A percentile compares a stretch with the other conserved stretches of the same genome.
Conservation (phyloP, 352 stramenopile genomes). For the Globisporangium cylindrosporum region DNA sequence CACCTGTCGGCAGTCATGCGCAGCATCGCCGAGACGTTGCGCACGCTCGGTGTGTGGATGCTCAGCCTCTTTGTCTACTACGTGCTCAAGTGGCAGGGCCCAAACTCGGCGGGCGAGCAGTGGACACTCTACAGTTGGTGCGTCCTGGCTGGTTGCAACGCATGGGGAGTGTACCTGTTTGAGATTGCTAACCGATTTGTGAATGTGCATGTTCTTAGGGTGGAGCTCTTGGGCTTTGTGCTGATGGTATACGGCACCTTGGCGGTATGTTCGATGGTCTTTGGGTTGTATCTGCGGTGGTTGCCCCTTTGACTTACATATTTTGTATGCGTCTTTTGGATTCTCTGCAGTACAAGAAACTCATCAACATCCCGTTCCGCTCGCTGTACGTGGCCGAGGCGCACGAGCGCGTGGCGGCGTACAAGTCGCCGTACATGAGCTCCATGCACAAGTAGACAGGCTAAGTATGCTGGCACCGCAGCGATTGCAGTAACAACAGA, state of each 20-base stretch:
- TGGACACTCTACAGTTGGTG: conserved; percentile 77
- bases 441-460: conserved; percentile 62
- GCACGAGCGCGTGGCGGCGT: conserved; percentile 31
- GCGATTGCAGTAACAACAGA: not conserved
- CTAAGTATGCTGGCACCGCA: no score
- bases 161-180: not conserved
- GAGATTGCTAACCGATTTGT: conserved; percentile 8
- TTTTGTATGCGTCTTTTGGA: conserved; percentile 6
- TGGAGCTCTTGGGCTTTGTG: conserved; percentile 71
- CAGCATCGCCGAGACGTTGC: conserved; percentile 78
- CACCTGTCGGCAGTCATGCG: conserved; percentile 82
- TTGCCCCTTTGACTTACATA: not conserved
- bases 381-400: conserved; percentile 53
- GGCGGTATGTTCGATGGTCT: conserved; percentile 37
- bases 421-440: conserved; percentile 79
- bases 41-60: conserved; percentile 76
- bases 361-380: conserved; percentile 47
- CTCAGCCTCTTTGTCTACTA: conserved; percentile 81
- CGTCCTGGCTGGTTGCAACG: conserved; percentile 1
- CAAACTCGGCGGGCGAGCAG: conserved; percentile 56
- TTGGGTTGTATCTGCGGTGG: not conserved
- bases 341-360: conserved; percentile 73
- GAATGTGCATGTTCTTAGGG: conserved; percentile 25
- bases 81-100: conserved; percentile 61
- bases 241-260: conserved; percentile 81